phyloP scores from a whole-genome alignment of 257 asterid species.

The Mentha longifolia region DNA sequence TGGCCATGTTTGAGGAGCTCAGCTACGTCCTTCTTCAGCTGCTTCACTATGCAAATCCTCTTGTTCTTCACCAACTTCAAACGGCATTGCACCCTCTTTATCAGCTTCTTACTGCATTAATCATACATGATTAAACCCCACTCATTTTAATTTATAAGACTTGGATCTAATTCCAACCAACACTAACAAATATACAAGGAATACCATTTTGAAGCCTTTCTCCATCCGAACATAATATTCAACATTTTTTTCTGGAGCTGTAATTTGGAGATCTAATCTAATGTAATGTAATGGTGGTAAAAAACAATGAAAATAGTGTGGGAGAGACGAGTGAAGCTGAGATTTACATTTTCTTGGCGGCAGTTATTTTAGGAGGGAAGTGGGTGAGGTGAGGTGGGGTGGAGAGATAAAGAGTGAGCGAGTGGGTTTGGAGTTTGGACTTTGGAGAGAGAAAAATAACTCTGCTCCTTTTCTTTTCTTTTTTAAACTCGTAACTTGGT shows the following conservation, averaged over 20 bases:
- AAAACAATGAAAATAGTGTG: slow-evolving; percentile 15
- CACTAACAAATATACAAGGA: neutral
- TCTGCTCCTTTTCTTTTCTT: too few species aligned
- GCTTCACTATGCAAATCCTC: slow-evolving; percentile 59
- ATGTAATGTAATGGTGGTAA: neutral
- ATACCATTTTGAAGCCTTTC: slow-evolving; percentile 89
- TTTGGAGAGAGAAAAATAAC: too few species aligned
- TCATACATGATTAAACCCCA: too few species aligned
- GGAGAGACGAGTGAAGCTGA: slow-evolving; percentile 29
- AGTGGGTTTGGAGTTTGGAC: slow-evolving; percentile 4
- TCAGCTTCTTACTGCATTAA: slow-evolving; percentile 67
- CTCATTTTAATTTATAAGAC: too few species aligned
- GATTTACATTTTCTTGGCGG: slow-evolving; percentile 25
- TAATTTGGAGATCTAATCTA: neutral
- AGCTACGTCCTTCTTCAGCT: slow-evolving; percentile 59
- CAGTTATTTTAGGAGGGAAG: slow-evolving; percentile 36
- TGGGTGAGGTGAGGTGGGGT: slow-evolving; percentile 7
- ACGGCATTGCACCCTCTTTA: slow-evolving; percentile 65
- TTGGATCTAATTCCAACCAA: too few species aligned
- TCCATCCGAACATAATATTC: slow-evolving; percentile 75
- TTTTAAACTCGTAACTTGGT: too few species aligned
- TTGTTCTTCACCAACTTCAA: slow-evolving; percentile 69
- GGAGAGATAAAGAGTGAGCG: neutral
- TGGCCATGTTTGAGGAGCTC: slow-evolving; percentile 70
- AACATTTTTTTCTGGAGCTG: slow-evolving; percentile 39